Evolutionary conservation across 2,329 filamentous ascomycete genomes (phyloP), one percentile per base, ranked within the genome.

Genomic region (Fusarium virguliforme): DNA sequence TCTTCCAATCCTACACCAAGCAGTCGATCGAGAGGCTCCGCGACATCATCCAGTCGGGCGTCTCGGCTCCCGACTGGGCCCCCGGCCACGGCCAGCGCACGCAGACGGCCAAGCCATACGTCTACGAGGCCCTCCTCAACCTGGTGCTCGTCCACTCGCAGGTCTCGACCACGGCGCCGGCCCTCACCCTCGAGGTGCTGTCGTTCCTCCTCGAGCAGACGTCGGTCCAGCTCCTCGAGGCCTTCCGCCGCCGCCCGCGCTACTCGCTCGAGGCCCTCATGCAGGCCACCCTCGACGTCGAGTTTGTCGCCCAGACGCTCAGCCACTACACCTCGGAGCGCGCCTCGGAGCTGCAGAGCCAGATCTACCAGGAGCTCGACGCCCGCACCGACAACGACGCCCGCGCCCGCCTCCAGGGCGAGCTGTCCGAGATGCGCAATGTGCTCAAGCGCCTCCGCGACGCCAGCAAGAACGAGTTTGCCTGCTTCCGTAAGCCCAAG

Each of bases 201-300:
- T 94, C 94, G 1, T 92, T 95, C 79, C 87, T 98, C 34, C 90
- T 98, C 40, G 94, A 97, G 78, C 90, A 94, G 76, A 88, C 92
- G 10, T 95, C 92, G 10, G 84, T 88, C 6, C 91, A 94, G 67
- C 90, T 98, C n/a, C 90, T 98, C 15, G 88, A 91, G 30, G 91
- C 94, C 0, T 97, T 98, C 85, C 84, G 83, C 85, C 88, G 79
- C 37, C 90, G 91, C 7, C 80, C 85, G 5, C 85, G 85, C 22
- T 98, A 96, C 82, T 88, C 90, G 2, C 89, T 99, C 0, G 86
- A 92, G 6, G 91, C 93, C 7, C 88, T 99, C 56, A 97, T 98
- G 91, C 97, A 99, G 82, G 97, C 97, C 2, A 99, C 96, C 0
- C 89, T 99, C 1, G 96, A 99, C 77, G 95, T 98, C 2, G 96